phyloP scores from a whole-genome alignment of 2,329 filamentous ascomycete species.

The Chrysosporium queenslandicum region DNA sequence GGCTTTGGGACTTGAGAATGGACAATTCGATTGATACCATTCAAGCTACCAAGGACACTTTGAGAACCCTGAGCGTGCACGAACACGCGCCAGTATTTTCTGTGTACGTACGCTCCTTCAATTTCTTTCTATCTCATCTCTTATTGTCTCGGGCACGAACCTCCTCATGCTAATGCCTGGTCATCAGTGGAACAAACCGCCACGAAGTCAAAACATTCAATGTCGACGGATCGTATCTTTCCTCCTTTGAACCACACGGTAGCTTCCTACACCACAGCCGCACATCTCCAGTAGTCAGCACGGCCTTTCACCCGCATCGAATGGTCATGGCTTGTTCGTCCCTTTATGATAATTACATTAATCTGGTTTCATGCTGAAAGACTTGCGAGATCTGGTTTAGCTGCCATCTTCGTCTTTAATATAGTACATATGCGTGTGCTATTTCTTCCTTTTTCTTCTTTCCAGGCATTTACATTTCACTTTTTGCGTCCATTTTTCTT shows the following conservation, averaged over 20 bases:
- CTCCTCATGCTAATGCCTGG: constrained; percentile 15
- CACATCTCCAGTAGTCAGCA: constrained; percentile 71
- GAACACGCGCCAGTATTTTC: constrained; percentile 95
- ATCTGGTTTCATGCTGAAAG: constrained; percentile 61
- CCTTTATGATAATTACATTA: constrained; percentile 79
- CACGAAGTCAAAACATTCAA: constrained; percentile 91
- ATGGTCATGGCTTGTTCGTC: constrained; percentile 84
- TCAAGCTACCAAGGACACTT: constrained; percentile 62
- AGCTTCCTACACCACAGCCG: constrained; percentile 76
- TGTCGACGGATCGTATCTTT: constrained; percentile 68
- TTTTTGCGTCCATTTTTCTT: no score
- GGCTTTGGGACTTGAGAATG: constrained; percentile 91
- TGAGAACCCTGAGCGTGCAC: constrained; percentile 81
- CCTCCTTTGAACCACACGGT: constrained; percentile 78
- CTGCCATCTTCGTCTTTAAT: not conserved
- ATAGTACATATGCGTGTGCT: not conserved
- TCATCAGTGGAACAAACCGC: constrained; percentile 65
- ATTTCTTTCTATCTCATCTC: constrained; percentile 2
- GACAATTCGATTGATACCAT: constrained; percentile 65
- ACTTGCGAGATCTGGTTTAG: not conserved
- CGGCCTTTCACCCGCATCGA: constrained; percentile 89
- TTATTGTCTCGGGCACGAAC: not conserved
- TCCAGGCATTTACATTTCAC: no score
- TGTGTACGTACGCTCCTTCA: constrained; percentile 56
- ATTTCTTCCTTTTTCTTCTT: no score